Conservation (phyloP, 1,139 yeast genomes). For the Saccharomycopsis phalli region DNA sequence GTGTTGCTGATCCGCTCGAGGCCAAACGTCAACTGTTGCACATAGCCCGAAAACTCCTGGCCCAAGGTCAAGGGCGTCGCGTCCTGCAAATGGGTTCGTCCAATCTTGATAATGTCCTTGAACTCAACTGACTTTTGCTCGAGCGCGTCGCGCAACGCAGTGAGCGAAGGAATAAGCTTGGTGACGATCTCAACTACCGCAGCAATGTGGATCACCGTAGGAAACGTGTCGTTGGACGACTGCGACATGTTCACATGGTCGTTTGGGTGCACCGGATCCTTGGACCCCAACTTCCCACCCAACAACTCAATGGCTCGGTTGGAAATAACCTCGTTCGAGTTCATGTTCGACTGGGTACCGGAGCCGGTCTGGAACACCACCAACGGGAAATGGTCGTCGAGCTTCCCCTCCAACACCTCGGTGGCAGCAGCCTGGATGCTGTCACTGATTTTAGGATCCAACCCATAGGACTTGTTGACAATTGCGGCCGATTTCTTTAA, state of each 20-base stretch:
- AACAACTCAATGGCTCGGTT: conserved; percentile 79
- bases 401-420: conserved; percentile 74
- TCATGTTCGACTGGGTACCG: conserved; percentile 86
- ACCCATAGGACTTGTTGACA: conserved; percentile 65
- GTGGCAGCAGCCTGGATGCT: conserved; percentile 77
- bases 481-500: conserved; percentile 77
- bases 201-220: conserved; percentile 88
- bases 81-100: conserved; percentile 84
- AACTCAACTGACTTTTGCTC: conserved; percentile 64
- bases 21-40: conserved; percentile 69
- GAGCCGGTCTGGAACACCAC: conserved; percentile 87
- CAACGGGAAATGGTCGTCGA: conserved; percentile 76
- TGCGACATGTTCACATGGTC: conserved; percentile 89
- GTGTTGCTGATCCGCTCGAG: conserved; percentile 61
- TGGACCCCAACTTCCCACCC: conserved; percentile 72
- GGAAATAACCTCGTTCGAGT: conserved; percentile 81
- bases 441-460: conserved; percentile 61
- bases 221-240: conserved; percentile 82
- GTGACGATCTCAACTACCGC: conserved; percentile 67
- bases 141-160: conserved; percentile 58
- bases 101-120: conserved; percentile 69
- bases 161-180: conserved; percentile 57
- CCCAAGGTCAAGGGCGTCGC: conserved; percentile 85
- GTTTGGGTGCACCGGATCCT: conserved; percentile 79
- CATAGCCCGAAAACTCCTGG: conserved; percentile 82